Conservation (phyloP, 2,329 filamentous ascomycete genomes). For the Clonostachys sp. region DNA sequence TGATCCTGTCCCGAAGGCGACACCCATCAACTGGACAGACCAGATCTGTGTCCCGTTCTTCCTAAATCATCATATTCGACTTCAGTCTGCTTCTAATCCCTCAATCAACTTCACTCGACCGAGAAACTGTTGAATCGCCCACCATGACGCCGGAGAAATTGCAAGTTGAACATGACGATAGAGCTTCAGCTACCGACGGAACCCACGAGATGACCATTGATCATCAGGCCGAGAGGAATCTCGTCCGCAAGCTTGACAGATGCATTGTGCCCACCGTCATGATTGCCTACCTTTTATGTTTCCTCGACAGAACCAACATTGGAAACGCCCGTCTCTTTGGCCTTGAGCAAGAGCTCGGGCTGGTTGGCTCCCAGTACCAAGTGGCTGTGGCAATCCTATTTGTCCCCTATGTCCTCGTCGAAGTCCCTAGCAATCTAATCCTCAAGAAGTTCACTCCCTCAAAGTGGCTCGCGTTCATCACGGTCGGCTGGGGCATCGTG, state of each 20-base stretch:
- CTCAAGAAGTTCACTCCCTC: conserved; percentile 48
- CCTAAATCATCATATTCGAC: no score
- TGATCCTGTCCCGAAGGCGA: no score
- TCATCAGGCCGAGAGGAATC: background rate
- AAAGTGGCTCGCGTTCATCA: conserved; percentile 47
- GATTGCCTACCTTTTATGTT: conserved; percentile 27
- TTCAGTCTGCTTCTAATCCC: no score
- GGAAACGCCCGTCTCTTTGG: conserved; percentile 30
- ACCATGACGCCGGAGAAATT: no score
- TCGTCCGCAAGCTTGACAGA: conserved; percentile 2
- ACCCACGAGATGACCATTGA: background rate
- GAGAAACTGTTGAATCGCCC: no score
- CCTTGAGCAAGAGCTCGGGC: conserved; percentile 44
- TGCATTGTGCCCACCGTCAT: conserved; percentile 2
- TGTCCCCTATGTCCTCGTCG: conserved; percentile 50
- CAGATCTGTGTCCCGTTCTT: no score
- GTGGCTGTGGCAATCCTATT: conserved; percentile 56
- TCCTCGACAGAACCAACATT: conserved; percentile 45
- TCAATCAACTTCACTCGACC: no score
- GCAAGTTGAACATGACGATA: no score
- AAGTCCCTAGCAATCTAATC: conserved; percentile 51
- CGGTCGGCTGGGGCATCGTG: conserved; percentile 49
- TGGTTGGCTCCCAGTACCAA: conserved; percentile 61
- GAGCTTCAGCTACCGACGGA: no score
- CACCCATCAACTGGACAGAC: no score